Base-by-base conservation (phyloP, 495 filamentous ascomycete species). In the Trichoderma orchidacearum region DNA sequence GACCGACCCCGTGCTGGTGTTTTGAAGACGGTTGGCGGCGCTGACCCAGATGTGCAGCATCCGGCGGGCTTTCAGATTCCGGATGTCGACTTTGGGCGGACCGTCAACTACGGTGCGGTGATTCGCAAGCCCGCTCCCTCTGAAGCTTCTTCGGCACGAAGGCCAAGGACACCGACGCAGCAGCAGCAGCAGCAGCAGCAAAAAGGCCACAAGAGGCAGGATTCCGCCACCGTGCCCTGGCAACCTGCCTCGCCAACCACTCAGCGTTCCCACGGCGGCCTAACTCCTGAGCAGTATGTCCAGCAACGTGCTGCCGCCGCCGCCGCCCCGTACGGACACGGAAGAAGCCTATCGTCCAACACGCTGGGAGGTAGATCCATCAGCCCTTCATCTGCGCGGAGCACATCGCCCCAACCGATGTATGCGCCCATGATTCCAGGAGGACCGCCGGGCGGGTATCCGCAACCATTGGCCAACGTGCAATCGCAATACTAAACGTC, bases 1-100 rank as follows among this genome's bases (percentile, higher is more conserved):
- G 84, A 90, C 25, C 80, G 75, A 35, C 89, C 89, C 15, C 80
- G 92, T 56, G 84, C 87, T 62, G 92, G 92, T 55, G 83, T 90
- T 3, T 77, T 90, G 69, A 89, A 87, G 64, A 89, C 85, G 5
- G 85, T 91, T 3, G 92, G 92, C 8, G 77, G 77, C 53, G 65
- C 67, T n/a, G 72, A 79, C 4, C 59, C 68, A 18, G 61, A 31
- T 45, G 59, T 32, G 11, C 29, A 30, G 8, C 45, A 53, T 25
- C 30, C 27, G 13, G 17, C 53, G 17, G 62, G 63, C 18, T 70
- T 70, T 21, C 78, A 83, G 50, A 86, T 94, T 56, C 89, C 90
- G 1, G 69, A 72, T 8, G 79, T 97, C 58, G 86, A 97, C 64
- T 97, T 97, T 66, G 92, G 92, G 0, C 89, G 82, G 17, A 96